A percentile compares a stretch with the other conserved stretches of the same genome.
phyloP scores from a whole-genome alignment of 1,284 basidiomycete genomes.

The Cryptococcus wingfieldii region DNA sequence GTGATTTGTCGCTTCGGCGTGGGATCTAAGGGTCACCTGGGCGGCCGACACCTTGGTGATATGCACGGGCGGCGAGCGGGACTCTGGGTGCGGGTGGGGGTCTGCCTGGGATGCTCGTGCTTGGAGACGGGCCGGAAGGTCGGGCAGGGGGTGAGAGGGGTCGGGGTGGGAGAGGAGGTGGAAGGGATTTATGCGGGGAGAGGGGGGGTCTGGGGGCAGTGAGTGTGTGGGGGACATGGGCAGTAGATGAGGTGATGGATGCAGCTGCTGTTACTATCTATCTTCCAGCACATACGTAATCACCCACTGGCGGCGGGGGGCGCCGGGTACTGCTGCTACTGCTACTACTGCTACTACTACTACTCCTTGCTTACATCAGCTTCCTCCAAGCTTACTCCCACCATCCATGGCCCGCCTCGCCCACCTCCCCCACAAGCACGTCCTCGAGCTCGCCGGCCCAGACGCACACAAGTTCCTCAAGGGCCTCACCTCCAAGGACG shows the following conservation, averaged over 20 bases:
- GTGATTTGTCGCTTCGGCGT: conserved; percentile 9
- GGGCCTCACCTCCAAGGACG: conserved; percentile 68
- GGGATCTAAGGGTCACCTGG: conserved; percentile 26
- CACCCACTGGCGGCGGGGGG: no score
- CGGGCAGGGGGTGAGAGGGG: conserved; percentile 16
- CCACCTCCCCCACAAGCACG: conserved; percentile 59
- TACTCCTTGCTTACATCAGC: no score
- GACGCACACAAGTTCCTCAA: conserved; percentile 84
- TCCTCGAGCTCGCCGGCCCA: conserved; percentile 73
- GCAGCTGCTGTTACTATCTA: no score
- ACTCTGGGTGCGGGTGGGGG: background rate
- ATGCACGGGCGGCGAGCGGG: conserved; percentile 23
- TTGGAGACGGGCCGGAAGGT: conserved; percentile 24
- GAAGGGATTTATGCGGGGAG: conserved; percentile 33
- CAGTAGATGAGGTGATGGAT: no score
- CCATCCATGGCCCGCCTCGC: conserved; percentile 44
- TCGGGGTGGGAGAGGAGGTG: conserved; percentile 33
- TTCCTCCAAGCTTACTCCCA: no score
- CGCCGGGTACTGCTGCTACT: no score
- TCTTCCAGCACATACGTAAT: no score
- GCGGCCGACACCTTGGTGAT: conserved; percentile 39
- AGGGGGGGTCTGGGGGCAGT: background rate
- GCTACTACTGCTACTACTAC: no score
- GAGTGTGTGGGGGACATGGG: no score
- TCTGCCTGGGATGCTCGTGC: conserved; percentile 9